Percentiles rank a stretch among this genome's conserved stretches.
Evolutionary conservation across 202 grass and related monocot genomes (phyloP).

Genomic region (Elaeis oleifera): DNA sequence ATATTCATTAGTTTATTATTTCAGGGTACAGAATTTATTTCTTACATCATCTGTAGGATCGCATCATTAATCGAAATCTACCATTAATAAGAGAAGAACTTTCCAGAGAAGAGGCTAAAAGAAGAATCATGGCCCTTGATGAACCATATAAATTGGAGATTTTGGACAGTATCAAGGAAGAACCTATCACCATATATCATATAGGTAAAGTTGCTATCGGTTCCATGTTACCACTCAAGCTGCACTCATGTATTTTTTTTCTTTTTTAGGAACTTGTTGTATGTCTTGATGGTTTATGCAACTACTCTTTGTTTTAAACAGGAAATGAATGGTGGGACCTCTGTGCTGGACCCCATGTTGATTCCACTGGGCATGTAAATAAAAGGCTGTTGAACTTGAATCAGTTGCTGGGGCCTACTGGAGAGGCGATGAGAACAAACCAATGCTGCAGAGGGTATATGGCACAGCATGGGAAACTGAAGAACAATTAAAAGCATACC

Average conservation of each 20-base stretch:
- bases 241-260: too few relatives aligned
- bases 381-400: constrained; percentile 87
- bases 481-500: constrained; percentile 75
- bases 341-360: constrained; percentile 92
- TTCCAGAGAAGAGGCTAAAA: constrained; percentile 72
- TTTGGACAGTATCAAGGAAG: constrained; percentile 82
- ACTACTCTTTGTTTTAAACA: constrained; percentile 18
- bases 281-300: too few relatives aligned
- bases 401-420: constrained; percentile 94
- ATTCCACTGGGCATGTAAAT: constrained; percentile 72
- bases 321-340: constrained; percentile 99
- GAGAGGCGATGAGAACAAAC: constrained; percentile 89
- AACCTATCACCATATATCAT: constrained; percentile 92
- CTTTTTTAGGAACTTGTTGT: too few relatives aligned
- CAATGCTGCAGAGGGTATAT: constrained; percentile 95
- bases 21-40: constrained; percentile 31
- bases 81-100: constrained; percentile 86
- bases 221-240: not conserved
- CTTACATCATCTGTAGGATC: constrained; percentile 65
- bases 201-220: constrained; percentile 36
- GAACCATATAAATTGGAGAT: constrained; percentile 94
- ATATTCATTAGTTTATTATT: constrained; percentile 39
- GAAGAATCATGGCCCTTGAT: constrained; percentile 70
- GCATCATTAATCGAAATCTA: constrained; percentile 63
- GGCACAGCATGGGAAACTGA: constrained; percentile 94